Base-by-base conservation (phyloP, 2,329 filamentous ascomycete species). In the Trematosphaeria pertusa region DNA sequence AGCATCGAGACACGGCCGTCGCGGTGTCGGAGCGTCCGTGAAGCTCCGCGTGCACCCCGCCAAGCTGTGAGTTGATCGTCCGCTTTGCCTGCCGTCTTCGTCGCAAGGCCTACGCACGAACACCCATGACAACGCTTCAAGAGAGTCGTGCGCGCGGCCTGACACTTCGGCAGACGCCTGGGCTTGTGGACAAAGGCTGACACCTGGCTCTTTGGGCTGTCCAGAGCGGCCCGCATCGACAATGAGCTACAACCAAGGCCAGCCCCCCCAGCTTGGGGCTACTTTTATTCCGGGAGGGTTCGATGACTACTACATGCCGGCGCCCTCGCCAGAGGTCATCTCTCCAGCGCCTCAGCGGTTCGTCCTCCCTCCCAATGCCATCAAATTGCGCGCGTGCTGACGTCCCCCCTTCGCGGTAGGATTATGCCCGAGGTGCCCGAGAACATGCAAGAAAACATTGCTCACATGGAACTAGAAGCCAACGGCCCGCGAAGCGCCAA, bases 361-460 rank as follows among this genome's bases (percentile, higher is more conserved):
- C 61, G 78, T 70, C 50, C 53, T 50, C 48, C 55, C 50, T 57
- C 48, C 52, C 46, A 48, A 45, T 50, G 43, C 51, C 42, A 32
- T 54, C 49, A 55, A 52, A 60, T 62, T 63, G 55, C 54, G 52
- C 46, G 49, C 37, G 42, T 60, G 66, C 67, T 68, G 64, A 69
- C 64, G 54, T 62, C 57, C 44, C 46, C 31, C 32, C 43, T 28
- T 45, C 43, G 50, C 46, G 46, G 69, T 73, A 96, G 91, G 78
- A 85, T 95, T 67, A 96, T 93, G 86, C 89, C 91, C 71, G 91
- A 97, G 80, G 91, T 97, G 58, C 91, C 93, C 60, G 89, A 93
- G 75, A 93, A 96, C 75, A 97, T 99, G 84, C 91, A 96, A 77
- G 87, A 96, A 67, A 93, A 89, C 74, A 83, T 99, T 58, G 89